A percentile compares a stretch with the other conserved stretches of the same genome.
These are phyloP conservation scores for Rhizodiscina lignyota DNA, from an alignment of 495 filamentous ascomycete genomes.

Conservation along the genomic window DNA sequence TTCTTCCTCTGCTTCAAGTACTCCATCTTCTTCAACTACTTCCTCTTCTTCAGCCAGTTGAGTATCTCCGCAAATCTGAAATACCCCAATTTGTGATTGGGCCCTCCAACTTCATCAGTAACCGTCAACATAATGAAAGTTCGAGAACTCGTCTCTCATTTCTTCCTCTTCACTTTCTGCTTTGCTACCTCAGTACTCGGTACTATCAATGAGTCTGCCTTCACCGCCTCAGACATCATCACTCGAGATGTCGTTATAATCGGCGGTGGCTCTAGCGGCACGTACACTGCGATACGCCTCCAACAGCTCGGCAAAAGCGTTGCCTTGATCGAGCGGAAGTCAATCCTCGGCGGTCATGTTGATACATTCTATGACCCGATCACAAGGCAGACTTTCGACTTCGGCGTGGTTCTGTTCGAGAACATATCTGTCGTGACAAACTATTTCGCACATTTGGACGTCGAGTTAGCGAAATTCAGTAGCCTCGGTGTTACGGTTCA, in stretches of 20 bases:
- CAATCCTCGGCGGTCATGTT: slow-evolving; percentile 26
- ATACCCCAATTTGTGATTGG: too few species aligned
- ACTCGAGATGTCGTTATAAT: slow-evolving; percentile 27
- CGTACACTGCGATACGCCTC: slow-evolving; percentile 29
- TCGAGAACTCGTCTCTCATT: too few species aligned
- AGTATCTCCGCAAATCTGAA: too few species aligned
- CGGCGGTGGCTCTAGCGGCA: slow-evolving; percentile 31
- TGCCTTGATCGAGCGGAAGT: slow-evolving; percentile 26
- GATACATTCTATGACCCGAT: slow-evolving; percentile 27
- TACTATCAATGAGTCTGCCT: too few species aligned
- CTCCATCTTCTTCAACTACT: too few species aligned
- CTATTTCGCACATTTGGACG: slow-evolving; percentile 23
- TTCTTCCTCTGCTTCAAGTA: too few species aligned
- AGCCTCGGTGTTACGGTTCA: slow-evolving; percentile 23
- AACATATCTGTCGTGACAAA: slow-evolving; percentile 21
- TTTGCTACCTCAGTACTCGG: too few species aligned
- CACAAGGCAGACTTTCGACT: slow-evolving; percentile 25
- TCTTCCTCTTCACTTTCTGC: too few species aligned
- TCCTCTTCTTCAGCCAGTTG: too few species aligned
- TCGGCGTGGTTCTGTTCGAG: slow-evolving; percentile 26
- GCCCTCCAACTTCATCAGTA: too few species aligned
- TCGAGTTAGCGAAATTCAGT: too few species aligned
- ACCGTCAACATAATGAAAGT: too few species aligned
- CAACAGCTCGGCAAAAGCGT: slow-evolving; percentile 25
- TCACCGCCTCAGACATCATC: slow-evolving; percentile 3